Conservation (phyloP, 2,329 filamentous ascomycete species). For the Aschersonia sp. region DNA sequence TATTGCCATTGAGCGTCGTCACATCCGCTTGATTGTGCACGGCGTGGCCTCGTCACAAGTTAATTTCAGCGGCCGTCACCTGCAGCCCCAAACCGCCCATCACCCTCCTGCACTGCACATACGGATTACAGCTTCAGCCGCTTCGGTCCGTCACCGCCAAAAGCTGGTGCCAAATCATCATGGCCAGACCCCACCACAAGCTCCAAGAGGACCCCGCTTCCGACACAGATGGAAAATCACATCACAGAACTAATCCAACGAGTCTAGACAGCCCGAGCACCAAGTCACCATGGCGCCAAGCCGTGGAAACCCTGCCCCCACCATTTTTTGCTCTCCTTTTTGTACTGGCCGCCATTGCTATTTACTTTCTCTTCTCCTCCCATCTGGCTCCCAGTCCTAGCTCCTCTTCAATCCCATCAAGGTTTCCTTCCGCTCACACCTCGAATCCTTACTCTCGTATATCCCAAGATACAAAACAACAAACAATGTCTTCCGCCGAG, state of each 20-base stretch:
- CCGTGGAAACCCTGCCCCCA: constrained; percentile 26
- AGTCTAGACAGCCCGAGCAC: constrained; percentile 8
- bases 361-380: constrained; percentile 8
- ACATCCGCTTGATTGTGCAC: too few species aligned
- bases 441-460: constrained; percentile 12
- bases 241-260: neutral
- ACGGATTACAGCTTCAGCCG: neutral
- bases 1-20: too few species aligned
- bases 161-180: constrained; percentile 1
- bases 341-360: constrained; percentile 20
- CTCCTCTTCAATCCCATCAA: constrained; percentile 14
- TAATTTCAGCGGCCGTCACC: neutral
- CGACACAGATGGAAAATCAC: neutral
- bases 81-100: neutral
- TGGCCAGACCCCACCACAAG: constrained; percentile 4
- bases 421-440: constrained; percentile 11
- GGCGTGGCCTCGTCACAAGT: neutral
- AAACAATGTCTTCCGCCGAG: constrained; percentile 58
- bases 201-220: constrained; percentile 3
- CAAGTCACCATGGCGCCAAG: constrained; percentile 9
- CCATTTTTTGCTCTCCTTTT: constrained; percentile 26
- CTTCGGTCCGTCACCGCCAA: neutral
- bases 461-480: constrained; percentile 12
- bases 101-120: neutral
- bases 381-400: constrained; percentile 7